Evolutionary conservation across 78 protist species (phyloP).

Genomic region (Monosiga brevicollis): DNA sequence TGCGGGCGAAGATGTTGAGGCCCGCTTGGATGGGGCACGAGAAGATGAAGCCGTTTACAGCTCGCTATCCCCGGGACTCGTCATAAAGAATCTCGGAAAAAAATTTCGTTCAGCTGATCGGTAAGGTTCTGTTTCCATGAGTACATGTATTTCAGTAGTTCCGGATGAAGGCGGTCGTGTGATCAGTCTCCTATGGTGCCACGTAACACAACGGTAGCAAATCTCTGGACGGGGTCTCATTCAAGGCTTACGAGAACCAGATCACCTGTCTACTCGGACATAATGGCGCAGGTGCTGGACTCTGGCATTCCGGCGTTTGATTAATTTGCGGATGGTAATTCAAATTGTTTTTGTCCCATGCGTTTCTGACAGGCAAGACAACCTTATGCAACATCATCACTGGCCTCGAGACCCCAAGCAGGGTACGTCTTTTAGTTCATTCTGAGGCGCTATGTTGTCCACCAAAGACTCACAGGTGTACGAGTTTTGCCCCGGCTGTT

Average conservation of each 20-base stretch:
- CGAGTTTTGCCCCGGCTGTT: background rate
- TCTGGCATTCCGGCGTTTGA: slow-evolving; percentile 63
- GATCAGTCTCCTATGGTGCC: no score
- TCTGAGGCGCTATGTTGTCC: background rate
- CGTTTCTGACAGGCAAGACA: slow-evolving; percentile 26
- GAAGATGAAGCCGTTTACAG: no score
- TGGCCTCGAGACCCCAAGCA: background rate
- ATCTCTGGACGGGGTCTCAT: no score
- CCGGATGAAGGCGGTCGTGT: no score
- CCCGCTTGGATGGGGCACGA: no score
- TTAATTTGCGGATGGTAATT: slow-evolving; percentile 4
- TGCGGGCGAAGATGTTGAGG: no score
- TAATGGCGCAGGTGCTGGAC: slow-evolving; percentile 64
- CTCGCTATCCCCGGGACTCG: no score
- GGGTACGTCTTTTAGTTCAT: background rate
- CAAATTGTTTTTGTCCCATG: slow-evolving; percentile 61
- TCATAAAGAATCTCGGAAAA: no score
- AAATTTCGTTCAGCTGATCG: no score
- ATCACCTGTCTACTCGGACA: slow-evolving; percentile 47
- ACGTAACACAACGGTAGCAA: no score
- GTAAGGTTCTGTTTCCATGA: no score
- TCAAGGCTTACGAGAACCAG: background rate
- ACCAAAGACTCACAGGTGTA: background rate
- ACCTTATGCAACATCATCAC: background rate
- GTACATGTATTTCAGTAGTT: no score